Percentiles rank a stretch among this genome's conserved stretches.
Conservation (phyloP, 257 asterid species). For the Nicotiana knightiana region DNA sequence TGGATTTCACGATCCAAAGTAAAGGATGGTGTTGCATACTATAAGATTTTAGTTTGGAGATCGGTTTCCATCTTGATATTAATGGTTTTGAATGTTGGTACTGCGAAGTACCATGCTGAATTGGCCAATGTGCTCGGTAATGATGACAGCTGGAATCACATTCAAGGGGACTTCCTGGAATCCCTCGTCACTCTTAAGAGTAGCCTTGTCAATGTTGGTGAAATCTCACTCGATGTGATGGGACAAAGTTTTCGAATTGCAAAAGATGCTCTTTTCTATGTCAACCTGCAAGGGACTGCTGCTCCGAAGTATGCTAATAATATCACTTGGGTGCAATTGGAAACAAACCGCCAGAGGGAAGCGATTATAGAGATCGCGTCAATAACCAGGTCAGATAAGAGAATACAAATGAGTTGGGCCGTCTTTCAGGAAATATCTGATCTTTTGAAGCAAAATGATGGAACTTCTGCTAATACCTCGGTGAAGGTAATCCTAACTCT, state of each 20-base stretch:
- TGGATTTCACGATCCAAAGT: conserved; percentile 31
- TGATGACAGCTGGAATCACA: too few species aligned
- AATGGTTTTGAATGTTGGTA: conserved; percentile 32
- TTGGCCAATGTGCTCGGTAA: conserved; percentile 6
- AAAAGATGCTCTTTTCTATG: conserved; percentile 48
- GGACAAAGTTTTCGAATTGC: conserved; percentile 35
- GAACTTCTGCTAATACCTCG: background rate
- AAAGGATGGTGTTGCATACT: conserved; percentile 9
- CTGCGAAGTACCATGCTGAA: background rate
- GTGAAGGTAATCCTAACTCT: conserved; percentile 32
- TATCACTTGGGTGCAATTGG: conserved; percentile 26
- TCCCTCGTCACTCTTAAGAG: too few species aligned
- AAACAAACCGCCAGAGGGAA: conserved; percentile 7
- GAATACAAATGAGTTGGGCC: conserved; percentile 23
- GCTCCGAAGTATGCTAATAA: conserved; percentile 18
- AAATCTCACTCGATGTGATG: background rate
- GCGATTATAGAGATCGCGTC: background rate
- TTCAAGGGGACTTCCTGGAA: too few species aligned
- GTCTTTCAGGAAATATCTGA: conserved; percentile 17
- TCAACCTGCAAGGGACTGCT: conserved; percentile 8
- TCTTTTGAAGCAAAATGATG: background rate
- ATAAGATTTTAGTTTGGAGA: conserved; percentile 34
- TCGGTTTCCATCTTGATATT: conserved; percentile 35
- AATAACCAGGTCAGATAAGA: too few species aligned
- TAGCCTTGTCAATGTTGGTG: background rate